A percentile compares a stretch with the other conserved stretches of the same genome.
These are phyloP conservation scores for Aegilops longissima DNA, from an alignment of 176 grass and related monocot species.

Conservation along the genomic window DNA sequence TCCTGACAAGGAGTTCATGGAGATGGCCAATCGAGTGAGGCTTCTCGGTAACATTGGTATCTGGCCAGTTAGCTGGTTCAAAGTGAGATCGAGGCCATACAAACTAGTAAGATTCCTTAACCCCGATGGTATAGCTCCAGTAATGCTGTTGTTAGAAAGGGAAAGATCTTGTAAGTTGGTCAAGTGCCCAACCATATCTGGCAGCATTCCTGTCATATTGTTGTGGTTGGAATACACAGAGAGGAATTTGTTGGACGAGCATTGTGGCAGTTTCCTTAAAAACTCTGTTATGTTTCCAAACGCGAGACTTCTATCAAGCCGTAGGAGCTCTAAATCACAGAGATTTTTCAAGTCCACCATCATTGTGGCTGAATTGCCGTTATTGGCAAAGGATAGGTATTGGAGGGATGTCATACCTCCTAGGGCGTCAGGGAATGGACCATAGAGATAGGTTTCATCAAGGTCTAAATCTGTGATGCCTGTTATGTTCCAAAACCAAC, in stretches of 20 bases:
- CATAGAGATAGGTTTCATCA: neutral
- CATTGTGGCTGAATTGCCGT: neutral
- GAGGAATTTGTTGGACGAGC: neutral
- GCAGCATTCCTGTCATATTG: slow-evolving; percentile 8
- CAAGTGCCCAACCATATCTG: neutral
- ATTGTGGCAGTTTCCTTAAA: neutral
- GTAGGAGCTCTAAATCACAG: neutral
- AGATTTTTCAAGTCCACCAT: neutral
- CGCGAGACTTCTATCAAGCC: neutral
- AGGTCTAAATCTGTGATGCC: neutral
- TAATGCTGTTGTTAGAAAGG: neutral
- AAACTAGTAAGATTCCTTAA: neutral
- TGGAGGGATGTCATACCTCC: neutral
- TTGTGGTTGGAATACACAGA: neutral
- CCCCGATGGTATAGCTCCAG: neutral
- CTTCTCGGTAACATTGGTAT: neutral
- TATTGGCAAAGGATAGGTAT: neutral
- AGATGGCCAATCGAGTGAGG: neutral
- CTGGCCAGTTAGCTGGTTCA: slow-evolving; percentile 17
- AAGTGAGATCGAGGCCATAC: neutral
- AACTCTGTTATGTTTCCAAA: slow-evolving; percentile 16
- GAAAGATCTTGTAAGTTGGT: neutral
- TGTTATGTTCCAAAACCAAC: neutral
- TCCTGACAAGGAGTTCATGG: slow-evolving; percentile 2
- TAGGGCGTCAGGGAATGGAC: neutral